Percentiles rank a stretch among this genome's conserved stretches.
Evolutionary conservation across 495 filamentous ascomycete genomes (phyloP).

Genomic region (Chaetomium cochliodes): DNA sequence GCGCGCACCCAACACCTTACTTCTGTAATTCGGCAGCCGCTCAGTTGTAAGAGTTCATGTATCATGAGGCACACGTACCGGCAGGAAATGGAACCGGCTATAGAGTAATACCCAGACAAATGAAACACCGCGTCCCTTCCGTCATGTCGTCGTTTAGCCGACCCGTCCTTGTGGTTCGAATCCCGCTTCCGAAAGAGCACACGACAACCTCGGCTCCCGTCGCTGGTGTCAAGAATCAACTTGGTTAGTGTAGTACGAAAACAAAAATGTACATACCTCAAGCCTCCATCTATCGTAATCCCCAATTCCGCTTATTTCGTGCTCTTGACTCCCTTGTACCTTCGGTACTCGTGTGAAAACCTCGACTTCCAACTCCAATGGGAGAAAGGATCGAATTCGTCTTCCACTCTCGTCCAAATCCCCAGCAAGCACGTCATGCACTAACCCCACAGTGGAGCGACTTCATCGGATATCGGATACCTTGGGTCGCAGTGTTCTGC

Average conservation of each 20-base stretch:
- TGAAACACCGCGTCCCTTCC: neutral
- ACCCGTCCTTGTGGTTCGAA: neutral
- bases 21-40: neutral
- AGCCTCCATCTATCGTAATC: no score
- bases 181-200: neutral
- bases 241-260: neutral
- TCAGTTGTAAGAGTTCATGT: neutral
- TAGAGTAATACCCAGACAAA: constrained; percentile 18
- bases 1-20: neutral
- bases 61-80: neutral
- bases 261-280: no score
- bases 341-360: neutral
- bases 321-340: neutral
- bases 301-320: no score
- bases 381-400: neutral
- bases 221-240: neutral
- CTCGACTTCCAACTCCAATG: neutral
- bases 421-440: constrained; percentile 31
- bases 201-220: neutral
- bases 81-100: neutral
- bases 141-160: neutral
- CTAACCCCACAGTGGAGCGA: constrained; percentile 19
- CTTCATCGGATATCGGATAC: constrained; percentile 20
- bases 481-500: neutral
- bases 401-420: neutral